These are phyloP conservation scores for Alternaria ethzedia DNA, from an alignment of 2,329 filamentous ascomycete species.

Conservation along the genomic window DNA sequence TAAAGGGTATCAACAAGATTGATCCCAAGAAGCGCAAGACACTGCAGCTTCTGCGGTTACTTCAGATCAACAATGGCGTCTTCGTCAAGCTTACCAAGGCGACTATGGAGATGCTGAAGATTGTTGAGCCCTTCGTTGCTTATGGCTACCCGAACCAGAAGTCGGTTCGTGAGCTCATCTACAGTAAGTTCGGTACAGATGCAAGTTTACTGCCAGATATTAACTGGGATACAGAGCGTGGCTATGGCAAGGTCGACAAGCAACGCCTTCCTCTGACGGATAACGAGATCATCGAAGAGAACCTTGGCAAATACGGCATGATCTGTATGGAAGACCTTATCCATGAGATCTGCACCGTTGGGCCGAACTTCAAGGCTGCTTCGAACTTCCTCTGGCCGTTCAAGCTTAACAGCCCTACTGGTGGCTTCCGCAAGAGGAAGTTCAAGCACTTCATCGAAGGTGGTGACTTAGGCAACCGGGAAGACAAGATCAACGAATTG, in stretches of 20 bases:
- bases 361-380: constrained; percentile 98
- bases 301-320: constrained; percentile 95
- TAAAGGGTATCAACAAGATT: constrained; percentile 99
- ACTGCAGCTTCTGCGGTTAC: constrained; percentile 96
- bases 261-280: constrained; percentile 95
- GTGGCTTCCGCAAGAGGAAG: constrained; percentile 95
- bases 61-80: constrained; percentile 99
- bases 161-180: constrained; percentile 97
- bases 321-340: constrained; percentile 99
- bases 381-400: constrained; percentile 99
- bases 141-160: constrained; percentile 99
- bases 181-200: constrained; percentile 87
- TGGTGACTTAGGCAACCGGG: constrained; percentile 97
- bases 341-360: constrained; percentile 96
- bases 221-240: constrained; percentile 62
- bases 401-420: constrained; percentile 98
- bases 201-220: constrained; percentile 48
- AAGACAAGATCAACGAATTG: constrained; percentile 96
- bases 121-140: constrained; percentile 98
- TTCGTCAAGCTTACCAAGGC: constrained; percentile 98
- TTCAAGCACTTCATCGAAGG: constrained; percentile 99
- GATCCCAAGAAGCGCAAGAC: constrained; percentile 99
- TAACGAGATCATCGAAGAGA: constrained; percentile 96
- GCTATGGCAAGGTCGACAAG: constrained; percentile 99
- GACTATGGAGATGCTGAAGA: constrained; percentile 93